Evolutionary conservation across 371 early-diverging fungal genomes (phyloP), one percentile per base, ranked within the genome.

Genomic region (Mucor lusitanicus): DNA sequence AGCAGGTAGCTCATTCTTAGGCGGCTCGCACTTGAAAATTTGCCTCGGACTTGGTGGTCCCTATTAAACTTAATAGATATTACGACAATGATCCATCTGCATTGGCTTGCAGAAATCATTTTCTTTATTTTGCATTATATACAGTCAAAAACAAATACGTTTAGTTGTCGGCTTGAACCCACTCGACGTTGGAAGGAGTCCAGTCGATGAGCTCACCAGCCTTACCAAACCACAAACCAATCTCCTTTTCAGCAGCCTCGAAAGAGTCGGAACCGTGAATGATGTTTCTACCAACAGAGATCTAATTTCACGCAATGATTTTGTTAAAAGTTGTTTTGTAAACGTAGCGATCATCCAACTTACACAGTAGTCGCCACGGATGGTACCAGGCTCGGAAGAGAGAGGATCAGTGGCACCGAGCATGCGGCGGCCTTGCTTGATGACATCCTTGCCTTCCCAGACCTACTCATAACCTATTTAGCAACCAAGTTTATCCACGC

Each of bases 241-340:
- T 95, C 80, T 98, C 98, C 84, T 88, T 90, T 81, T 94, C 89
- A 64, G 96, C 97, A 70, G 86, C 86, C 82, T 96, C 98, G 68
- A 91, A 95, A 37, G 90, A 82, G 87, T 98, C 98, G 59, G 94
- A 92, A 48, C 97, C 98, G 88, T 98, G 98, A 84, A 93, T 89
- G 74, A 97, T 86, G 89, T 98, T 98, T 72, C 88, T 86, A 19
- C 90, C 89, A 58, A 91, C 87, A 63, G 89, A 90, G 64, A 91
- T 64, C 70, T 69, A n/a, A 37, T 56, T 23, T 40, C 12, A 32
- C 4, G 1, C 19, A 25, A 23, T 32, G 19, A 35, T n/a, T 5
- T n/a, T 58, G 9, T 50, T 25, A 23, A 12, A 0, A 30, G n/a
- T n/a, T n/a, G n/a, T n/a, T n/a, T n/a, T n/a, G n/a, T n/a, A n/a